phyloP scores from a whole-genome alignment of 106 monocot genomes.

The Posidonia australis region DNA sequence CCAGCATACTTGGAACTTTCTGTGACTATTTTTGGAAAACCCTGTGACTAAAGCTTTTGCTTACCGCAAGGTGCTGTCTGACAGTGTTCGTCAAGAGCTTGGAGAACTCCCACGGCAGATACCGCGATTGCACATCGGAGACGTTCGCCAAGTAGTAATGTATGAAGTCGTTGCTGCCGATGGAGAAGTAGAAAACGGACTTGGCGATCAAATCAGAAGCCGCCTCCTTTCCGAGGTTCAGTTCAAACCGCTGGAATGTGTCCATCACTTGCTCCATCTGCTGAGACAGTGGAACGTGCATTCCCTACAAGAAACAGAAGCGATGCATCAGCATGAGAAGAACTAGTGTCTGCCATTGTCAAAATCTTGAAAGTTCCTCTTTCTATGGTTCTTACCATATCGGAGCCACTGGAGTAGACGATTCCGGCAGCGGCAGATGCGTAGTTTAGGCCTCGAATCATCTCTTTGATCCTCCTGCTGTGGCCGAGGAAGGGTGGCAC shows the following conservation, averaged over 20 bases:
- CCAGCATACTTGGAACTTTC: too few species aligned
- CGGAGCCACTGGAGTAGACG: slow-evolving; percentile 58
- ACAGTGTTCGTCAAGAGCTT: slow-evolving; percentile 35
- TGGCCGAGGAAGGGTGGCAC: slow-evolving; percentile 52
- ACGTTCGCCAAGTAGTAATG: slow-evolving; percentile 63
- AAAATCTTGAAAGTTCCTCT: too few species aligned
- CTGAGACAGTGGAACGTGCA: slow-evolving; percentile 52
- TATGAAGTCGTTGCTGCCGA: slow-evolving; percentile 91
- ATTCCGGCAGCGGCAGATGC: slow-evolving; percentile 80
- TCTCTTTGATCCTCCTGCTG: slow-evolving; percentile 27
- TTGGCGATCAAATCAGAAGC: slow-evolving; percentile 42
- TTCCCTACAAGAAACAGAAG: slow-evolving; percentile 42
- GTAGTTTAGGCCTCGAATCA: slow-evolving; percentile 58
- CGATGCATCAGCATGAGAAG: too few species aligned
- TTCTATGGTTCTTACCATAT: slow-evolving; percentile 44
- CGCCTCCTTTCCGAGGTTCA: slow-evolving; percentile 39
- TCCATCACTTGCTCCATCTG: slow-evolving; percentile 68
- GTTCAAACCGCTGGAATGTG: slow-evolving; percentile 40
- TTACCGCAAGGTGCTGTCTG: slow-evolving; percentile 49
- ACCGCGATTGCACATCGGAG: slow-evolving; percentile 36
- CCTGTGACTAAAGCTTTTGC: not conserved
- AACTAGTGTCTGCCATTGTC: too few species aligned
- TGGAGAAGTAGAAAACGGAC: slow-evolving; percentile 70
- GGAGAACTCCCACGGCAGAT: slow-evolving; percentile 70
- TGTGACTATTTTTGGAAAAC: too few species aligned